Evolutionary conservation across 208 protist genomes (phyloP).

Genomic region (Wallacemonas collosoma): DNA sequence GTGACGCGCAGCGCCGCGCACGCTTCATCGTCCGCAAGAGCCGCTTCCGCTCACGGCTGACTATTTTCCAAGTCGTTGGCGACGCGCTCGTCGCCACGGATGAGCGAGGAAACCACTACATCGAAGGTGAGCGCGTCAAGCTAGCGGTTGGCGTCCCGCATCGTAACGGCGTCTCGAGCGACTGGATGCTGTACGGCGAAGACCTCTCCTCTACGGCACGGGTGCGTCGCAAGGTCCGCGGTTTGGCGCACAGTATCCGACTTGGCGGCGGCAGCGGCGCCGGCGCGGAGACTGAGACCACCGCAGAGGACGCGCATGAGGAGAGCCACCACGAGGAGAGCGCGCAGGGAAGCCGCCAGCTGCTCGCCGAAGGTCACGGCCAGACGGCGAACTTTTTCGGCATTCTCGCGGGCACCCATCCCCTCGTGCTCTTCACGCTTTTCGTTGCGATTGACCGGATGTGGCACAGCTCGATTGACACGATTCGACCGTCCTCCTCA

Average conservation of each 20-base stretch:
- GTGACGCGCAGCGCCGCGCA: conserved; percentile 49
- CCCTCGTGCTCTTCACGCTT: conserved; percentile 51
- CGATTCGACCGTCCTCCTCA: not conserved
- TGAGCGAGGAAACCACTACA: conserved; percentile 35
- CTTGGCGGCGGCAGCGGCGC: not conserved
- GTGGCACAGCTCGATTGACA: conserved; percentile 36
- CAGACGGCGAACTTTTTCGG: conserved; percentile 52
- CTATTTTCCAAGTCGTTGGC: conserved; percentile 49
- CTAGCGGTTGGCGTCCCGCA: conserved; percentile 46
- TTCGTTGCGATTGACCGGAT: conserved; percentile 47
- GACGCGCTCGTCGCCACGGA: conserved; percentile 44
- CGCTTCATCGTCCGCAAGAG: conserved; percentile 56
- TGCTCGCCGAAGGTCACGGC: conserved; percentile 46
- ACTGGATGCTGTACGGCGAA: conserved; percentile 47
- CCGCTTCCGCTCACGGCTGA: conserved; percentile 48
- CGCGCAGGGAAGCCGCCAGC: not conserved
- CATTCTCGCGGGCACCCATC: conserved; percentile 29
- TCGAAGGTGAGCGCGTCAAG: conserved; percentile 40
- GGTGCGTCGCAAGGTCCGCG: conserved; percentile 16
- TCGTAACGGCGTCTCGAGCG: conserved; percentile 19
- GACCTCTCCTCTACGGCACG: conserved; percentile 21
- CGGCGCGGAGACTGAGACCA: not conserved
- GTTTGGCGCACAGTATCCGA: conserved; percentile 8
- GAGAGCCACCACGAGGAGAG: not conserved
- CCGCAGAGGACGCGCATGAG: not conserved